Conservation (phyloP, 2,329 filamentous ascomycete genomes). For the Magnaporthiopsis poae region DNA sequence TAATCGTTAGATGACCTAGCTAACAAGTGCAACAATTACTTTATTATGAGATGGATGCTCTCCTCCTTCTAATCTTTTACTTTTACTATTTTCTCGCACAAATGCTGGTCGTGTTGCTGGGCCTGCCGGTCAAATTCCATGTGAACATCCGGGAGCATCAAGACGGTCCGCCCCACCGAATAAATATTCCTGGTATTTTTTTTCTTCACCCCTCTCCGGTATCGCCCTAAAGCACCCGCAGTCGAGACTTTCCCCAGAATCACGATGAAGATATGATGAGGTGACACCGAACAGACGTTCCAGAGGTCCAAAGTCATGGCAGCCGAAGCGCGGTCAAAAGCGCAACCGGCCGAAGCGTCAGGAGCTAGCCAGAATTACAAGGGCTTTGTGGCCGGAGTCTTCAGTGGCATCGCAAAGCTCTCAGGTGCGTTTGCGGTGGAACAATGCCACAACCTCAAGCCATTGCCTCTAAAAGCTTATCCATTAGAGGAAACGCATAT, state of each 20-base stretch:
- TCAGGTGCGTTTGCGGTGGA: constrained; percentile 42
- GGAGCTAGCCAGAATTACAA: constrained; percentile 58
- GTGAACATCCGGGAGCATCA: background rate
- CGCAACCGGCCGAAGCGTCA: constrained; percentile 13
- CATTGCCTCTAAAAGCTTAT: background rate
- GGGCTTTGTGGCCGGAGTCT: constrained; percentile 94
- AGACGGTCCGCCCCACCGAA: background rate
- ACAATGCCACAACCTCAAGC: background rate
- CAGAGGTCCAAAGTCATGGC: background rate
- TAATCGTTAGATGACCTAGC: no score
- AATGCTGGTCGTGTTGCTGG: background rate
- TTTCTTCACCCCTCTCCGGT: background rate
- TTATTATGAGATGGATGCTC: no score
- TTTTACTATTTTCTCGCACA: background rate
- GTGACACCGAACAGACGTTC: background rate
- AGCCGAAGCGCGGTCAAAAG: background rate
- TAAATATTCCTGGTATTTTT: background rate
- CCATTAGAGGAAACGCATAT: background rate
- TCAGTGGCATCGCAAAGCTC: constrained; percentile 85
- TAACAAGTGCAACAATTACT: no score
- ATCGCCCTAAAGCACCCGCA: background rate
- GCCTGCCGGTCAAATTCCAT: no score
- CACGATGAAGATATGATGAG: background rate
- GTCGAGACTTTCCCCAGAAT: background rate
- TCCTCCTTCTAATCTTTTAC: no score